Evolutionary conservation across 2,329 filamentous ascomycete species (phyloP).

Genomic region (Chaetomiaceae sp.): DNA sequence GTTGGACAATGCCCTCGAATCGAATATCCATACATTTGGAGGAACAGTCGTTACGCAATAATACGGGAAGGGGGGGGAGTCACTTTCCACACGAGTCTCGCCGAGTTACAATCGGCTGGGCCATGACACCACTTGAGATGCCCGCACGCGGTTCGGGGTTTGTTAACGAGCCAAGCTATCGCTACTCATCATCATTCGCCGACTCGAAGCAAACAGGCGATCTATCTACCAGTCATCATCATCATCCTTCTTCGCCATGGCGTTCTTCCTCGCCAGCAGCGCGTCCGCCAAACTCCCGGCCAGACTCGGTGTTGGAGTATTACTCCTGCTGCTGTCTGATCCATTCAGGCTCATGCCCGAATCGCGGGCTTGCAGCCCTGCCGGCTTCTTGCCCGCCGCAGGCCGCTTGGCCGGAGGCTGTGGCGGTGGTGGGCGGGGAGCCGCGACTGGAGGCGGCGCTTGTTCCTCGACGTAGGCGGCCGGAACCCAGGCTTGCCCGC

Average conservation of each 20-base stretch:
- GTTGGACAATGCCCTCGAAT: not conserved
- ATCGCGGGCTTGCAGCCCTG: conserved; percentile 66
- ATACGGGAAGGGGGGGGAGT: no score
- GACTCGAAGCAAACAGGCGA: not conserved
- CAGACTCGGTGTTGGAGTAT: conserved; percentile 66
- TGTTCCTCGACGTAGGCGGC: conserved; percentile 91
- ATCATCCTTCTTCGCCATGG: conserved; percentile 67
- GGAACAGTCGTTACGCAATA: no score
- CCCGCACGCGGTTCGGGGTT: no score
- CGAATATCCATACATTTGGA: no score
- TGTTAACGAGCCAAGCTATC: not conserved
- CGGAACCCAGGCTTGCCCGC: conserved; percentile 85
- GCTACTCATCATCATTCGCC: not conserved
- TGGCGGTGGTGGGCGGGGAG: conserved; percentile 62
- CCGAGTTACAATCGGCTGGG: not conserved
- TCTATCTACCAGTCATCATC: conserved; percentile 63
- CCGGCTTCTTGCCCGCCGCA: conserved; percentile 65
- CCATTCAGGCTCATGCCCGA: conserved; percentile 60
- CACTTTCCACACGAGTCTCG: no score
- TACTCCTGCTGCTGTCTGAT: conserved; percentile 60
- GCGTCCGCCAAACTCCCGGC: conserved; percentile 74
- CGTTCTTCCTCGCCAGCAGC: conserved; percentile 69
- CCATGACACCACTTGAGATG: not conserved
- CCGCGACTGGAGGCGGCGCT: conserved; percentile 54
- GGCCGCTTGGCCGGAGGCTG: conserved; percentile 71